Evolutionary conservation across 257 asterid genomes (phyloP).

Genomic region (Echites panduratus): DNA sequence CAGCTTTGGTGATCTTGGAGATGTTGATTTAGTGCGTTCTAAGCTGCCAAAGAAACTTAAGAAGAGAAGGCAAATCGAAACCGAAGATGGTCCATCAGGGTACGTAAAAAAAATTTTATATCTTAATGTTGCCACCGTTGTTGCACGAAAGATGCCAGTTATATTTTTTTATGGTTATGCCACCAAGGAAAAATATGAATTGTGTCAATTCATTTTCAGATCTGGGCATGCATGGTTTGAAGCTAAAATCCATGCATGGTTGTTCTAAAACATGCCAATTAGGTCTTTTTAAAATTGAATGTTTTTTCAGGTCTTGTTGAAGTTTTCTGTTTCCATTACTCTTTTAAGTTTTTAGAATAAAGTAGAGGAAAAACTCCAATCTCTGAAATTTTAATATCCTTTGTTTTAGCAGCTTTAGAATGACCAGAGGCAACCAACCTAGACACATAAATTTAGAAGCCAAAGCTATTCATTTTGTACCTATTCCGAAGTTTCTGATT

Average conservation of each 20-base stretch:
- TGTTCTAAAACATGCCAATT: background rate
- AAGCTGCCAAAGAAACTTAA: conserved; percentile 91
- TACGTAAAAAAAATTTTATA: conserved; percentile 24
- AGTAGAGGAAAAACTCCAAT: too few relatives aligned
- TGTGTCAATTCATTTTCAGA: background rate
- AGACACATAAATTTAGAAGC: background rate
- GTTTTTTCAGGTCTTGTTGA: background rate
- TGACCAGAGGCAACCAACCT: background rate
- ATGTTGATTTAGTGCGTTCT: conserved; percentile 54
- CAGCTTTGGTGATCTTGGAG: conserved; percentile 74
- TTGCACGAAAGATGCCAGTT: background rate
- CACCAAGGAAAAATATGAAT: background rate
- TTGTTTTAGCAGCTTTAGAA: background rate
- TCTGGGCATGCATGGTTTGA: background rate
- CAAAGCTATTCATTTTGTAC: background rate
- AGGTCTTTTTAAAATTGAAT: background rate
- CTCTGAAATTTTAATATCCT: background rate
- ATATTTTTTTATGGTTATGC: background rate
- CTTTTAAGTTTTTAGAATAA: background rate
- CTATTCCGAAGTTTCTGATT: background rate
- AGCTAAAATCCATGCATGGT: background rate
- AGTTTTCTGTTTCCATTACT: background rate
- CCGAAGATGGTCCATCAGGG: conserved; percentile 84
- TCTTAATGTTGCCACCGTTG: background rate
- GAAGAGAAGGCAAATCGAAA: conserved; percentile 77